Evolutionary conservation across 2,329 filamentous ascomycete species (phyloP).

Genomic region (Talaromyces sp.): DNA sequence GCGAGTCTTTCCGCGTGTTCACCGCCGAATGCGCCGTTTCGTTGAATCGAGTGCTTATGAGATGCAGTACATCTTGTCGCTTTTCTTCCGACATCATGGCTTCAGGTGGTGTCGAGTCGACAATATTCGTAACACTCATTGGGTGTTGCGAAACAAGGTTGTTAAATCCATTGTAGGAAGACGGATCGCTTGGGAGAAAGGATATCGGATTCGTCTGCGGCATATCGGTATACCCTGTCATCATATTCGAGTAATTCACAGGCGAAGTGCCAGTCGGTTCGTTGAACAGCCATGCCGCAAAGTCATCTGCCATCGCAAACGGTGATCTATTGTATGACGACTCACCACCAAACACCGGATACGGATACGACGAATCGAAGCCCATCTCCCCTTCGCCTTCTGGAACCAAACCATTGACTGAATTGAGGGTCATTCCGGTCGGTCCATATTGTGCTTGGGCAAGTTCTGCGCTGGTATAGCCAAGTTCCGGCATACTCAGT

Average conservation of each 20-base stretch:
- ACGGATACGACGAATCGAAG: slow-evolving; percentile 48
- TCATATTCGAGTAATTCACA: slow-evolving; percentile 42
- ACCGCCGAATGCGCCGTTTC: slow-evolving; percentile 72
- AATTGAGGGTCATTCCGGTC: slow-evolving; percentile 25
- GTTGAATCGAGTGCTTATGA: slow-evolving; percentile 78
- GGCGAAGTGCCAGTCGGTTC: slow-evolving; percentile 57
- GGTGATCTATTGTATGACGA: slow-evolving; percentile 75
- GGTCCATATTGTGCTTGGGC: slow-evolving; percentile 4
- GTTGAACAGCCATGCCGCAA: slow-evolving; percentile 80
- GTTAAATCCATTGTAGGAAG: slow-evolving; percentile 45
- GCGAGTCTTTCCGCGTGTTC: slow-evolving; percentile 69
- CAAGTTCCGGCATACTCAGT: slow-evolving; percentile 23
- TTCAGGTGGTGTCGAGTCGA: slow-evolving; percentile 76
- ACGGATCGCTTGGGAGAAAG: slow-evolving; percentile 50
- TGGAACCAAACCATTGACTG: slow-evolving; percentile 27
- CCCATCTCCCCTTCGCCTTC: slow-evolving; percentile 30
- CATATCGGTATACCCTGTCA: slow-evolving; percentile 39
- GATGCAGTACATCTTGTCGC: slow-evolving; percentile 74
- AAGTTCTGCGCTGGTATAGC: slow-evolving; percentile 11
- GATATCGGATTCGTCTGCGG: slow-evolving; percentile 46
- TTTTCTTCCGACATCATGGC: slow-evolving; percentile 83
- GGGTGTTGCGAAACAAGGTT: slow-evolving; percentile 63
- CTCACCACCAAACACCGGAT: slow-evolving; percentile 84
- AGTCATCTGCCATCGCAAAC: slow-evolving; percentile 82
- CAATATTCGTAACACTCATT: slow-evolving; percentile 83